These are phyloP conservation scores for Ustanciosporium gigantosporum DNA, from an alignment of 1,284 basidiomycete genomes.

Conservation along the genomic window DNA sequence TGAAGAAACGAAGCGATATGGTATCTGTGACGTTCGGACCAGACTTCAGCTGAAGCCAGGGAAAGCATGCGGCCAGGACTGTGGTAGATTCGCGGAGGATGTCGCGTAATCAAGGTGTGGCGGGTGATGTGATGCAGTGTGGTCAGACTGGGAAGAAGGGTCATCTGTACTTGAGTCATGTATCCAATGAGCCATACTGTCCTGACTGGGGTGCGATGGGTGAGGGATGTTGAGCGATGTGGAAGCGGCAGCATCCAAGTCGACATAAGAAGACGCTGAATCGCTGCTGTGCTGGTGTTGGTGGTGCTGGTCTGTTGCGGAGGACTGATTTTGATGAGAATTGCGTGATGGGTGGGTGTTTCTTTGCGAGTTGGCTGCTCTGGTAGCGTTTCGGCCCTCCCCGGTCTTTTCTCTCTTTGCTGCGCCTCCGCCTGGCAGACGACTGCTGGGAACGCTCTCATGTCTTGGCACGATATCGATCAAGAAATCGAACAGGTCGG, in stretches of 20 bases:
- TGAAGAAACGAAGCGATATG: no score
- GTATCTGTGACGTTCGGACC: no score
- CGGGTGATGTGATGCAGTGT: slow-evolving; percentile 10
- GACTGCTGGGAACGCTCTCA: slow-evolving; percentile 43
- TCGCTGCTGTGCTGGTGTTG: neutral
- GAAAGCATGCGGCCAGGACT: slow-evolving; percentile 26
- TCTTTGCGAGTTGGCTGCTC: no score
- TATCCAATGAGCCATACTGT: slow-evolving; percentile 32
- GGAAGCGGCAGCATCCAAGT: neutral
- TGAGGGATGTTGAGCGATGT: slow-evolving; percentile 19
- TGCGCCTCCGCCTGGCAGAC: slow-evolving; percentile 31
- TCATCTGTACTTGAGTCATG: slow-evolving; percentile 23
- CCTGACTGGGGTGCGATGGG: slow-evolving; percentile 1
- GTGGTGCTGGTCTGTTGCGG: neutral
- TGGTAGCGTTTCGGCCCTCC: slow-evolving; percentile 22
- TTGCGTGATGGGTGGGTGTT: no score
- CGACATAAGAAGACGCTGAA: neutral
- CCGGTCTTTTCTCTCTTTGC: slow-evolving; percentile 39
- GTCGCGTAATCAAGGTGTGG: slow-evolving; percentile 27
- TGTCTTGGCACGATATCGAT: slow-evolving; percentile 58
- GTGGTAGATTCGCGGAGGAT: slow-evolving; percentile 20
- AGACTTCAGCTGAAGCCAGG: slow-evolving; percentile 20
- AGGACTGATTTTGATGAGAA: no score
- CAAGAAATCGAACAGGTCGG: slow-evolving; percentile 60
- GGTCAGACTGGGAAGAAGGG: slow-evolving; percentile 21